Percentiles rank a stretch among this genome's conserved stretches.
These are phyloP conservation scores for Podospora pseudocomata DNA, from an alignment of 495 filamentous ascomycete genomes.

Conservation along the genomic window DNA sequence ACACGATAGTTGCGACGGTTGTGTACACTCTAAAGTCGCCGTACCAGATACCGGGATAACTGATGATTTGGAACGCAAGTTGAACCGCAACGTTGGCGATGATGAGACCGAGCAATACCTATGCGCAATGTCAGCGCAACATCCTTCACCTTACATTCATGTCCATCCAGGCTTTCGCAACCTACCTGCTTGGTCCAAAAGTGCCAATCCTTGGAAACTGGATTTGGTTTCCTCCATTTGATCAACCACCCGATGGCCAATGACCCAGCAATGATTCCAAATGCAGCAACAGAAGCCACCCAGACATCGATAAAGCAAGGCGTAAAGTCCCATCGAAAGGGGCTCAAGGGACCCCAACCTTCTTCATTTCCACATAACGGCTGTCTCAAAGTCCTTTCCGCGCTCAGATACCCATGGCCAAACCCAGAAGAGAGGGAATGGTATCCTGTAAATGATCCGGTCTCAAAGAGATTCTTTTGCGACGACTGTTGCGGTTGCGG, in stretches of 20 bases:
- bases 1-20: constrained; percentile 70
- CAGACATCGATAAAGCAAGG: constrained; percentile 93
- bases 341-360: constrained; percentile 93
- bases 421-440: constrained; percentile 36
- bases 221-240: constrained; percentile 57
- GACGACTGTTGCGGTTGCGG: constrained; percentile 17
- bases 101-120: constrained; percentile 70
- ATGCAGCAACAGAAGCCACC: constrained; percentile 70
- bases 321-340: constrained; percentile 82
- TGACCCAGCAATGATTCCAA: constrained; percentile 71
- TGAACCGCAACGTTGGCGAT: constrained; percentile 65
- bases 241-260: constrained; percentile 68
- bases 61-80: constrained; percentile 71
- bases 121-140: constrained; percentile 12
- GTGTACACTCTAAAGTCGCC: constrained; percentile 91
- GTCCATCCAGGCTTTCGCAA: constrained; percentile 7
- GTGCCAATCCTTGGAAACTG: constrained; percentile 83
- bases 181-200: constrained; percentile 88
- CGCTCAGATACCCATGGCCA: constrained; percentile 46
- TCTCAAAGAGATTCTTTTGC: constrained; percentile 47
- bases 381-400: constrained; percentile 46
- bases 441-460: constrained; percentile 53
- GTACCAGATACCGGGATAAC: constrained; percentile 64
- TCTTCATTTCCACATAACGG: constrained; percentile 81
- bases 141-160: constrained; percentile 1